Percentiles rank a stretch among this genome's conserved stretches.
These are phyloP conservation scores for Leishmania aethiopica DNA, from an alignment of 208 protist genomes.

Conservation along the genomic window DNA sequence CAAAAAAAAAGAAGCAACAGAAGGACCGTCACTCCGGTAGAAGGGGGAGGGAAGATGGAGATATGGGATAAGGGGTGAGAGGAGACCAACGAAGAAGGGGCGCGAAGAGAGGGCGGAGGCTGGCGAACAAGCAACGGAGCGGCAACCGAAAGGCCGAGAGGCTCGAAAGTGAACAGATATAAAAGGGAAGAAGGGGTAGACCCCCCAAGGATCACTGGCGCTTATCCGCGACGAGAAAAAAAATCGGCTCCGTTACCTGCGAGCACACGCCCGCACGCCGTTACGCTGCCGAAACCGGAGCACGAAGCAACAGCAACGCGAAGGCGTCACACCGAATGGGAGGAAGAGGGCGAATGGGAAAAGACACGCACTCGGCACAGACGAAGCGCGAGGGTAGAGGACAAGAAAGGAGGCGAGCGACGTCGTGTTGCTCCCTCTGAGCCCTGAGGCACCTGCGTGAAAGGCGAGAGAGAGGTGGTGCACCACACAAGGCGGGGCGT, in stretches of 20 bases:
- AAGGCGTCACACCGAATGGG: neutral
- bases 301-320: neutral
- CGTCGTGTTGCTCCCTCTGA: neutral
- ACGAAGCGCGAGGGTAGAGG: neutral
- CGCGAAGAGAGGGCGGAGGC: neutral
- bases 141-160: conserved; percentile 18
- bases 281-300: neutral
- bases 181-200: neutral
- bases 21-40: neutral
- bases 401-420: neutral
- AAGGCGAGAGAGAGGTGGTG: neutral
- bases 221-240: neutral
- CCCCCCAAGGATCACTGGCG: neutral
- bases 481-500: too few species aligned
- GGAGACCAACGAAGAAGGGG: too few species aligned
- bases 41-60: neutral
- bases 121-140: conserved; percentile 8
- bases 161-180: neutral
- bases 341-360: neutral
- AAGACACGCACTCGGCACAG: neutral
- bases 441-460: neutral
- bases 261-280: neutral
- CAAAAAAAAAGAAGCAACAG: neutral
- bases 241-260: neutral
- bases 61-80: neutral